Base-by-base conservation (phyloP, 2,329 filamentous ascomycete genomes). In the Balansia obtecta region DNA sequence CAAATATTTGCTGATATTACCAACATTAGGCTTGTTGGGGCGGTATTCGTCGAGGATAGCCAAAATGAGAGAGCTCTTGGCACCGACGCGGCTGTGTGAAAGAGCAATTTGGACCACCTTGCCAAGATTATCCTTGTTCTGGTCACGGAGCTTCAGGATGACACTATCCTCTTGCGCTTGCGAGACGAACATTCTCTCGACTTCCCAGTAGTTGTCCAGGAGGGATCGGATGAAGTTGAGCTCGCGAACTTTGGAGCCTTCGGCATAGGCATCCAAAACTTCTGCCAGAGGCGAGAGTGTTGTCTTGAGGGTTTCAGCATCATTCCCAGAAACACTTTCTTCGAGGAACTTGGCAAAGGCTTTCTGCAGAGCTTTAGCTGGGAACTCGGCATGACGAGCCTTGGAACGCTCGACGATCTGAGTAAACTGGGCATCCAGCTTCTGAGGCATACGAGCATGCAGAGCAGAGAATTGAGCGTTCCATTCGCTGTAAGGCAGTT, bases 401-500 rank as follows among this genome's bases (percentile, higher is more conserved):
- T 83, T 86, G 41, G 89, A 82, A 53, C 86, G 84, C 52, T 97
- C 91, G 48, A 97, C 85, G 43, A 94, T 84, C 61, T 93, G 86
- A 12, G 83, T 82, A 57, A 98, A 84, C 56, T 80, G 82, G 20
- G 81, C 68, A 59, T 96, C 90, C 32, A 98, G 82, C 71, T 91
- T 96, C 65, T 91, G 85, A 0, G 93, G 93, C 86, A 97, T 98
- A 60, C 93, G 86, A 7, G 90, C 87, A 68, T 97, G 91, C n/a
- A 98, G 79, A 20, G 93, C 93, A 46, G 93, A 95, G 58, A 95
- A 93, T 64, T 97, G 89, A 6, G 91, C 86, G 55, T 86, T 89
- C 88, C 91, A 98, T 68, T 98, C 89, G 66, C 91, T 89, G 65
- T 93, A 98, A 1, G 93, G 93, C 55, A 98, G 78, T 61, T 96